These are phyloP conservation scores for Acmispon strigosus DNA, from an alignment of 306 rosid species.

Conservation along the genomic window DNA sequence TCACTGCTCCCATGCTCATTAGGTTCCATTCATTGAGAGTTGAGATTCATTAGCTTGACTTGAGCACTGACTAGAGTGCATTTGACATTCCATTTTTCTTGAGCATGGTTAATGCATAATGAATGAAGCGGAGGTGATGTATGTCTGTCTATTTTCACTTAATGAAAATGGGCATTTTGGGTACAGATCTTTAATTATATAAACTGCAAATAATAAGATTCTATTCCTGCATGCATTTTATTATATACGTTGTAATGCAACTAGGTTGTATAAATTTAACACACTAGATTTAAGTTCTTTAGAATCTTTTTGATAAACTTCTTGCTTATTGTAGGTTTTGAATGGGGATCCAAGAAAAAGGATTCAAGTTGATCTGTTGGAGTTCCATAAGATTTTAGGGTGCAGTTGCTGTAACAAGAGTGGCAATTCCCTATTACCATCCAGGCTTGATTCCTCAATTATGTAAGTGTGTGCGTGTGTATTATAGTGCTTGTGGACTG, in stretches of 20 bases:
- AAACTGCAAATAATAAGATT: not conserved
- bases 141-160: not conserved
- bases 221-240: not conserved
- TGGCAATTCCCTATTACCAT: constrained; percentile 44
- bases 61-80: not conserved
- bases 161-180: not conserved
- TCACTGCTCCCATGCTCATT: not conserved
- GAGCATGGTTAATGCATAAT: not conserved
- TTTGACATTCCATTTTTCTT: not conserved
- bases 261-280: constrained; percentile 1
- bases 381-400: constrained; percentile 56
- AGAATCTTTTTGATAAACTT: not conserved
- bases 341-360: constrained; percentile 83
- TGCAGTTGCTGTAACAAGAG: constrained; percentile 72
- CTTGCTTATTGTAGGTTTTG: constrained; percentile 47
- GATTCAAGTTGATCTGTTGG: constrained; percentile 87
- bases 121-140: not conserved
- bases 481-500: not conserved
- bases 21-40: not conserved
- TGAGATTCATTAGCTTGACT: not conserved
- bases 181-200: not conserved
- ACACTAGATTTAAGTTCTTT: not conserved
- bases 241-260: not conserved
- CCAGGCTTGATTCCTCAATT: constrained; percentile 81
- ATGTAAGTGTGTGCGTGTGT: constrained; percentile 48